Evolutionary conservation across 148 eudicot genomes (phyloP).

Genomic region (Cornus kousa): DNA sequence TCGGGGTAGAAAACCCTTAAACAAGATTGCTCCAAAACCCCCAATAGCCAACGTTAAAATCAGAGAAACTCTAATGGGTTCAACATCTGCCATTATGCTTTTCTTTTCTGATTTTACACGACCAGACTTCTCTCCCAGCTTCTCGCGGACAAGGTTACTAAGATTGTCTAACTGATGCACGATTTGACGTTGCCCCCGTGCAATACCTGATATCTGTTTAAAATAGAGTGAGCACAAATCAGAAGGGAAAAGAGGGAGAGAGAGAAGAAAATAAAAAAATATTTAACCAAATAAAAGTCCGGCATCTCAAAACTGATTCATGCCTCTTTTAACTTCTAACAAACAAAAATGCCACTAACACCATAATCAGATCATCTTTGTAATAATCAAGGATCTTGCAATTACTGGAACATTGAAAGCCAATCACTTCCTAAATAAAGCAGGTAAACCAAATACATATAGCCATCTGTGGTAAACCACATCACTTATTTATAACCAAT

Average conservation of each 20-base stretch:
- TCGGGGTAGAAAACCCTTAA: conserved; percentile 54
- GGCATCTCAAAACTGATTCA: not conserved
- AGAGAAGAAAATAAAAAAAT: too few species aligned
- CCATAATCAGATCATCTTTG: too few species aligned
- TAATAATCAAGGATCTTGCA: not conserved
- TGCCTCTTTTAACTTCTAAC: not conserved
- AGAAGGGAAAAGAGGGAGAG: too few species aligned
- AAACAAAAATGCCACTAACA: not conserved
- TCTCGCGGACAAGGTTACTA: conserved; percentile 55
- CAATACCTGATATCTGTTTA: conserved; percentile 54
- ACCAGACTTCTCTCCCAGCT: conserved; percentile 38
- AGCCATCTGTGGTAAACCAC: too few species aligned
- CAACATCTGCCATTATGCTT: conserved; percentile 26
- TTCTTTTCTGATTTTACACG: conserved; percentile 33
- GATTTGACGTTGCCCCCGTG: conserved; percentile 81
- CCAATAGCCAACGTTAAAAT: conserved; percentile 55
- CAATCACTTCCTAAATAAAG: not conserved
- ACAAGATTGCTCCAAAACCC: conserved; percentile 62
- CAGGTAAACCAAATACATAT: too few species aligned
- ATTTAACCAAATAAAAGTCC: not conserved
- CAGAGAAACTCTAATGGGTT: conserved; percentile 32
- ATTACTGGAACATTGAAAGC: not conserved
- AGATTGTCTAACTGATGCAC: conserved; percentile 81
- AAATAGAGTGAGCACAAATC: not conserved
- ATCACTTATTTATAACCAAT: too few species aligned